A percentile compares a stretch with the other conserved stretches of the same genome.
These are phyloP conservation scores for Xylaria cubensis DNA, from an alignment of 495 filamentous ascomycete genomes.

Conservation along the genomic window DNA sequence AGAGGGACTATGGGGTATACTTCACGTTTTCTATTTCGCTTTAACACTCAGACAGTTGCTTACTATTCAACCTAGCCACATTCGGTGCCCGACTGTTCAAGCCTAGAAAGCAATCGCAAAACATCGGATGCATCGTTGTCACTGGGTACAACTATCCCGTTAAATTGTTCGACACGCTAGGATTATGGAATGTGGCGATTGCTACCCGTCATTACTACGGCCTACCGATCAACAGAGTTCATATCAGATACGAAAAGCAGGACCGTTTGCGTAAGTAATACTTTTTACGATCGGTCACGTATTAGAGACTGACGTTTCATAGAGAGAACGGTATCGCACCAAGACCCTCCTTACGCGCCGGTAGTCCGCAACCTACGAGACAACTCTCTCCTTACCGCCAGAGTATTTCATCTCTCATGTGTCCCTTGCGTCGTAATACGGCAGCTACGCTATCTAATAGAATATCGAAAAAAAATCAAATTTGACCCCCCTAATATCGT, in stretches of 20 bases:
- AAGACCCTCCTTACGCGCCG: background rate
- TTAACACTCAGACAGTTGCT: background rate
- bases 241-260: background rate
- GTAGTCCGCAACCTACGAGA: background rate
- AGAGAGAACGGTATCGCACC: background rate
- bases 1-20: conserved; percentile 2
- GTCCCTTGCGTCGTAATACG: background rate
- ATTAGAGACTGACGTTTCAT: background rate
- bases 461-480: background rate
- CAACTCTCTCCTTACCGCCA: background rate
- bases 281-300: background rate
- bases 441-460: background rate
- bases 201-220: background rate
- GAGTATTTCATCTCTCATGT: background rate
- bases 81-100: conserved; percentile 21
- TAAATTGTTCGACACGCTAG: background rate
- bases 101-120: too few species aligned
- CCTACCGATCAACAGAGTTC: background rate
- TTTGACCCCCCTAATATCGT: background rate
- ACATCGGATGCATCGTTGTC: conserved; percentile 3
- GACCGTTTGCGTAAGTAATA: background rate
- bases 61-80: conserved; percentile 12
- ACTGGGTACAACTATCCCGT: background rate
- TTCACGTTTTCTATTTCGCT: background rate
- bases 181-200: background rate